Evolutionary conservation across 1,139 yeast species (phyloP).

Genomic region (Candida gigantensis): DNA sequence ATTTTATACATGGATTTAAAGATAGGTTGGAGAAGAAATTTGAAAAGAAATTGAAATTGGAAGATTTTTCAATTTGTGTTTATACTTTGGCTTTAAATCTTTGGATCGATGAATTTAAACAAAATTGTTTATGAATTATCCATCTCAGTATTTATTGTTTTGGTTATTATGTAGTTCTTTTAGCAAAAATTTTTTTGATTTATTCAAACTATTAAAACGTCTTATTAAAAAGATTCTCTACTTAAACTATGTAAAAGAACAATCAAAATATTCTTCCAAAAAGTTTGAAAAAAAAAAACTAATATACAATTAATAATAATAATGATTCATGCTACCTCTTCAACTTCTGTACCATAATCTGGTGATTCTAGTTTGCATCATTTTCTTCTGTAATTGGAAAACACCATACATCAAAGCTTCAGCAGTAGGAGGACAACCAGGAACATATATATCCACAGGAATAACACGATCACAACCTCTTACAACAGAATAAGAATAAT

Average conservation of each 20-base stretch:
- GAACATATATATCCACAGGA: slow-evolving; percentile 89
- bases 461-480: slow-evolving; percentile 88
- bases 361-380: slow-evolving; percentile 78
- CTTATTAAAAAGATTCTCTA: too few species aligned
- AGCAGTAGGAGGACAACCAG: slow-evolving; percentile 92
- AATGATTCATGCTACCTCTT: not conserved
- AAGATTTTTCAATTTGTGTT: slow-evolving; percentile 4
- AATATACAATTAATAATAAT: not conserved
- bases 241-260: too few species aligned
- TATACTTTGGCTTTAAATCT: slow-evolving; percentile 7
- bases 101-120: slow-evolving; percentile 6
- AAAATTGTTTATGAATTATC: slow-evolving; percentile 4
- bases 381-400: slow-evolving; percentile 85
- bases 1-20: slow-evolving; percentile 3
- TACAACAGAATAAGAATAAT: slow-evolving; percentile 84
- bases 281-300: not conserved
- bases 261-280: too few species aligned
- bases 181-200: too few species aligned
- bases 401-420: slow-evolving; percentile 92
- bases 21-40: slow-evolving; percentile 4
- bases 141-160: not conserved
- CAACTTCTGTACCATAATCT: slow-evolving; percentile 84
- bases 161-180: not conserved
- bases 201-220: too few species aligned
- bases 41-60: slow-evolving; percentile 4